phyloP scores from a whole-genome alignment of 768 basidiomycete species.

The Brasilioporus rufonigricans region DNA sequence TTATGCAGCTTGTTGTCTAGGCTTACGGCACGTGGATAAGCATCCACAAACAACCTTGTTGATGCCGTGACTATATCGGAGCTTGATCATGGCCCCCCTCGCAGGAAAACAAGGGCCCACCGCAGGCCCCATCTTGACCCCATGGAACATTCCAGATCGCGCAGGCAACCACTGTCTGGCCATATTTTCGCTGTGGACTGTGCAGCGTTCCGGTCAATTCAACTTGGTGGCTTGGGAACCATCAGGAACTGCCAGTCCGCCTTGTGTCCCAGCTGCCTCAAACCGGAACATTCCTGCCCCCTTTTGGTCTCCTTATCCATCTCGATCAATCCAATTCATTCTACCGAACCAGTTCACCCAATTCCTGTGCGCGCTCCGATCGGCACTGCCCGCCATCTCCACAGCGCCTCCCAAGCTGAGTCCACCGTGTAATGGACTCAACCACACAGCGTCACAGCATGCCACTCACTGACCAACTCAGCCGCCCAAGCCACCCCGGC shows the following conservation, averaged over 20 bases:
- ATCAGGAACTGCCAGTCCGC: constrained; percentile 28
- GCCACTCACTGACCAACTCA: neutral
- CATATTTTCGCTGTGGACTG: neutral
- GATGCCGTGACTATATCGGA: constrained; percentile 31
- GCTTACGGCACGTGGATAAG: constrained; percentile 38
- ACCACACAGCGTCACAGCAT: constrained; percentile 2
- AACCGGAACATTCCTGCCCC: constrained; percentile 14
- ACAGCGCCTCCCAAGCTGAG: constrained; percentile 7
- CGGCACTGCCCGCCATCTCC: constrained; percentile 16
- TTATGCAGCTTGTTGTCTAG: constrained; percentile 33
- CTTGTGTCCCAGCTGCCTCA: constrained; percentile 26
- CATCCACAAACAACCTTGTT: constrained; percentile 36
- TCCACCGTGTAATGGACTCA: neutral
- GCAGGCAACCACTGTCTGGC: neutral
- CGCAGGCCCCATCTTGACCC: neutral
- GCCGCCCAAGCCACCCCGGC: constrained; percentile 5
- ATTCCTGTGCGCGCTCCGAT: constrained; percentile 9
- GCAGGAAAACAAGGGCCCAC: neutral
- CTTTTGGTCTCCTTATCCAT: constrained; percentile 22
- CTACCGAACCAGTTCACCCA: constrained; percentile 14
- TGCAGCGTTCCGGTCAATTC: neutral
- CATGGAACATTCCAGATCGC: neutral
- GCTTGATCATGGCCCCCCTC: constrained; percentile 4
- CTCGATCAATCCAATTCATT: constrained; percentile 18
- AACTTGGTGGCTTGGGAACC: constrained; percentile 25